Base-by-base conservation (phyloP, 352 stramenopile species). In the Globisporangium megalacanthum region DNA sequence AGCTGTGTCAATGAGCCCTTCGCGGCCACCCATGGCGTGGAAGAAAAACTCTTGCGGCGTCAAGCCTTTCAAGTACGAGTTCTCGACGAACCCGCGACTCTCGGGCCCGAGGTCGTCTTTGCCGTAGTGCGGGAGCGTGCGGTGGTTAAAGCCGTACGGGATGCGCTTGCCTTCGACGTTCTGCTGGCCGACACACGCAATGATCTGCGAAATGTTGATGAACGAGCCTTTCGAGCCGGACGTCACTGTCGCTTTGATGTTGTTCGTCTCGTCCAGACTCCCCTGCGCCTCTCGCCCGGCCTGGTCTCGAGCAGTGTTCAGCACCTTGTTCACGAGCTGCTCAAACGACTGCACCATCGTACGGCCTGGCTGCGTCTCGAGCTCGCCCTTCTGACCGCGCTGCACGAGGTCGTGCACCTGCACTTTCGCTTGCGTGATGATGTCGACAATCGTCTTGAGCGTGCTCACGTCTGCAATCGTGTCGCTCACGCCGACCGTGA, bases 181-280 rank as follows among this genome's bases (percentile, higher is more conserved):
- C 70, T 99, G 97, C 64, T 99, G 97, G 65, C 97, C 97, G 31
- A 99, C 96, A 75, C 95, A 99, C 59, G 96, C 97, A 82, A 99
- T 99, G 89, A 99, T 99, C 81, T 99, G 97, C 44, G 96, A 99
- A 66, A 99, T 99, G 73, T 99, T 99, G 69, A 99, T 98, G 69
- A 98, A 98, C 11, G 90, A 98, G 57, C 97, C 97, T 86, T 99
- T 99, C 41, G 94, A 99, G 56, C 97, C 97, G n/a, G 95, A 97
- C 50, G 92, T 98, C 52, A 99, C 97, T 70, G 98, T 99, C 54
- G 96, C 96, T 79, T 99, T 99, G 70, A 99, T 98, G 72, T 97
- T 98, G 79, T 99, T 99, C 17, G 91, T 98, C 58, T 96, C 79
- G 72, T 99, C 96, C 64, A 94, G 73, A 84, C 73, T 87, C 41